A percentile compares a stretch with the other conserved stretches of the same genome.
Conservation (phyloP, 306 rosid species). For the Senna siamea region DNA sequence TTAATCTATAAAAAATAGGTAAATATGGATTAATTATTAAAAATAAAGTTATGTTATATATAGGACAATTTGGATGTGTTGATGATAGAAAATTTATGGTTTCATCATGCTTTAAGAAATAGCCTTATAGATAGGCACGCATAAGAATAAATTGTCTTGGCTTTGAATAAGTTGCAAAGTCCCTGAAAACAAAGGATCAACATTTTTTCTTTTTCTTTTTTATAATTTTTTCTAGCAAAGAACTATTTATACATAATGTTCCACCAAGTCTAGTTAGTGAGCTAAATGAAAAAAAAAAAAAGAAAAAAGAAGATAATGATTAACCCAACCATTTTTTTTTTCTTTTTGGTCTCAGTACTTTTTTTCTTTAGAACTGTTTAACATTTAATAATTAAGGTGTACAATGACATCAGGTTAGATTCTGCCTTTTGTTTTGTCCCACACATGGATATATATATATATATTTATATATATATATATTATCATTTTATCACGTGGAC, state of each 20-base stretch:
- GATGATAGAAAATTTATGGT: no score
- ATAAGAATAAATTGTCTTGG: no score
- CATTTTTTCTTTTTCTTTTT: not conserved
- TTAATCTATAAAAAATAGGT: no score
- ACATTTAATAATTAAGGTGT: slow-evolving; percentile 17
- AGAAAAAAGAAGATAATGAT: slow-evolving; percentile 23
- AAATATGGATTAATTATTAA: no score
- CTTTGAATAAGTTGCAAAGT: no score
- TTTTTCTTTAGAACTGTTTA: slow-evolving; percentile 34
- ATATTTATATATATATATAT: slow-evolving; percentile 1
- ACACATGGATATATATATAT: slow-evolving; percentile 4
- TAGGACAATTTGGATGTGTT: no score
- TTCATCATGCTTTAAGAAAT: no score
- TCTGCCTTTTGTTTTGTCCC: slow-evolving; percentile 47
- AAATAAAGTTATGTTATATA: no score
- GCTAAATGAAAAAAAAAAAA: slow-evolving; percentile 17
- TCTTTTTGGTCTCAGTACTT: not conserved
- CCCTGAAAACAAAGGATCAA: no score
- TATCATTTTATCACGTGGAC: slow-evolving; percentile 44
- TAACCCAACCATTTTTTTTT: slow-evolving; percentile 11
- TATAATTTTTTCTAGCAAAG: not conserved
- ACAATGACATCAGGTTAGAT: slow-evolving; percentile 49
- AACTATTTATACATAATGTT: slow-evolving; percentile 16
- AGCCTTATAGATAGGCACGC: no score
- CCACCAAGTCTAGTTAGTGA: no score